Evolutionary conservation across 148 eudicot species (phyloP), one percentile per base, ranked within the genome.

Genomic region (Rhododendron griersonianum): DNA sequence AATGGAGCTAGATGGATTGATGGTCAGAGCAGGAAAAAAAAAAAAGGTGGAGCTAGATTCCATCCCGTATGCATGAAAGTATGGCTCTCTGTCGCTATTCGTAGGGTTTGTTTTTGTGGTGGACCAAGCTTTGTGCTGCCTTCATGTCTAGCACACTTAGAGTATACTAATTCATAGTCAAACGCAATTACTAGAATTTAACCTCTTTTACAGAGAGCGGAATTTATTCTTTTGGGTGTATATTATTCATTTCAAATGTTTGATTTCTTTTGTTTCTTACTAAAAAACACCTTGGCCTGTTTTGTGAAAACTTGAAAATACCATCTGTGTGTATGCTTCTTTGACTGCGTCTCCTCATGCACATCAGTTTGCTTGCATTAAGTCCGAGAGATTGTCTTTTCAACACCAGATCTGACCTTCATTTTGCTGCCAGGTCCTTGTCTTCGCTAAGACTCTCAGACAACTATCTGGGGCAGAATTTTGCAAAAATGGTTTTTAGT

Each of bases 401-500:
- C 77, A 55, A 63, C 83, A 28, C 75, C 65, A 53, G 75, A 50
- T 78, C 51, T 50, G 50, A 84, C 87, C 45, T 45, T 81, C 44
- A 78, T 76, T 89, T 86, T 86, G 55, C 44, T 87, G 55, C 18
- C 92, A 96, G 98, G 91, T 93, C 91, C 79, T 90, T 95, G 89
- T 86, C 89, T 87, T 91, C 95, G 14, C 85, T 95, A 87, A 88
- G 88, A 86, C 87, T 96, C 87, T 89, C 89, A 78, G 98, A 96
- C 55, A 82, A 67, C 86, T 90, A 85, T 21, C 85, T 95, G 37
- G 92, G 89, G 53, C 86, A 79, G 84, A 89, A 90, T 39, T 92
- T 88, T 88, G 96, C 93, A 14, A 94, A 88, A 84, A 89, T 86
- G 88, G 83, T 90, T 65, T 88, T 96, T 65, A 88, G 63, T 85